Evolutionary conservation across 306 rosid species (phyloP), one percentile per base, ranked within the genome.

Genomic region (Lagenaria siceraria): DNA sequence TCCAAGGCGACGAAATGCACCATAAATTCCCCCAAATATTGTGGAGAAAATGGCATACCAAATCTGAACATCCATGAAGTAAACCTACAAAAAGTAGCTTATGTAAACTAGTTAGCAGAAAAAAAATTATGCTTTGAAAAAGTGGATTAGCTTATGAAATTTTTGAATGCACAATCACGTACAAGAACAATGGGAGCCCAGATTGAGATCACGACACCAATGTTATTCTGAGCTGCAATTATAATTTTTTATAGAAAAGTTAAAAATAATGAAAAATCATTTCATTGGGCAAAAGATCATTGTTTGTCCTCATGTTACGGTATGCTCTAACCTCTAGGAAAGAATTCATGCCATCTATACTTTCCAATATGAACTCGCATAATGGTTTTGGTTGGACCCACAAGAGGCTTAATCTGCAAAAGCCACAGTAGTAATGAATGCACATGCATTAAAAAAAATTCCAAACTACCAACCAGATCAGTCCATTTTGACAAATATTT

Each of bases 1-100:
- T 83, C 99, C 97, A 81, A 95, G 86, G 65, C 96, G 96, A 55
- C 97, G 88, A 86, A 92, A 92, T 80, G 99, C 99, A 79, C 99
- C 99, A 82, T 90, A 90, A 77, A 95, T 82, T 77, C 99, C 99
- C 66, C 99, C 99, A 36, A 84, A 90, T 52, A 95, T 78, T 66
- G 99, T 95, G 81, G 96, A 89, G 84, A 82, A 95, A 74, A 95
- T 95, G 82, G 99, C 97, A 89, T 90, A 95, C 99, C 99, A 95
- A 79, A 95, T 95, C 84, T 95, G 99, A 31, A 95, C 89, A 85
- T 95, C 98, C 97, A 95, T 95, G 84, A 95, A 95, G 88, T 95
- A 95, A 74, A 95, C 99, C 98, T 95, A 79, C 81, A 84, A 43
- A 74, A 70, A 76, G 60, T 13, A 71, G 4, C 69, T 64, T 43